phyloP scores from a whole-genome alignment of 352 stramenopile genomes.

The Phytophthora parvispora region DNA sequence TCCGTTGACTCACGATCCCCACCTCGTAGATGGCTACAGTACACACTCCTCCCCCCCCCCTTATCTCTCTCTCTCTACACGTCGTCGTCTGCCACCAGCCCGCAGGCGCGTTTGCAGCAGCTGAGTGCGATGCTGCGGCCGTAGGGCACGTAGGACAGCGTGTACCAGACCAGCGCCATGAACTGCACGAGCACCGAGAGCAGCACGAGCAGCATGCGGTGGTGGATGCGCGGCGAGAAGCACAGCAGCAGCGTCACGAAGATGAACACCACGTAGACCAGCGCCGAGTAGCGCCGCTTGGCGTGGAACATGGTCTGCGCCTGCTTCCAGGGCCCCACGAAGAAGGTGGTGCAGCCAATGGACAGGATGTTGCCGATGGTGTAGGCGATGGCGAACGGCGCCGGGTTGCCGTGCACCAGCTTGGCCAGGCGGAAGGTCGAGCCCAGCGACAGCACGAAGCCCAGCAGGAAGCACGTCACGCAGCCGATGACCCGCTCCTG shows the following conservation, averaged over 20 bases:
- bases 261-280: conserved; percentile 87
- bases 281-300: conserved; percentile 77
- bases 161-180: conserved; percentile 87
- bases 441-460: conserved; percentile 86
- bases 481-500: conserved; percentile 89
- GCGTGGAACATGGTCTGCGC: conserved; percentile 85
- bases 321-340: conserved; percentile 87
- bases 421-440: conserved; percentile 84
- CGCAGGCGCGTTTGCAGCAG: conserved; percentile 75
- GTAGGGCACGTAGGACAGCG: conserved; percentile 90
- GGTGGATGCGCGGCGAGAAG: conserved; percentile 74
- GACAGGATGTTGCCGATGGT: conserved; percentile 89
- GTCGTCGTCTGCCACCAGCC: conserved; percentile 60
- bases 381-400: conserved; percentile 88
- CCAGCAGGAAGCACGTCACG: conserved; percentile 82
- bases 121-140: conserved; percentile 72
- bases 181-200: conserved; percentile 85
- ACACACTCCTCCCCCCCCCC: background rate
- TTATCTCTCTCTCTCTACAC: conserved; percentile 30
- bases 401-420: conserved; percentile 80
- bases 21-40: conserved; percentile 3
- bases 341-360: conserved; percentile 88
- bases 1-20: conserved; percentile 15
- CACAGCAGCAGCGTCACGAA: conserved; percentile 79
- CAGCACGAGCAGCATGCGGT: conserved; percentile 78